Evolutionary conservation across 441 rosid genomes (phyloP), one percentile per base, ranked within the genome.

Genomic region (Mallotus japonicus): DNA sequence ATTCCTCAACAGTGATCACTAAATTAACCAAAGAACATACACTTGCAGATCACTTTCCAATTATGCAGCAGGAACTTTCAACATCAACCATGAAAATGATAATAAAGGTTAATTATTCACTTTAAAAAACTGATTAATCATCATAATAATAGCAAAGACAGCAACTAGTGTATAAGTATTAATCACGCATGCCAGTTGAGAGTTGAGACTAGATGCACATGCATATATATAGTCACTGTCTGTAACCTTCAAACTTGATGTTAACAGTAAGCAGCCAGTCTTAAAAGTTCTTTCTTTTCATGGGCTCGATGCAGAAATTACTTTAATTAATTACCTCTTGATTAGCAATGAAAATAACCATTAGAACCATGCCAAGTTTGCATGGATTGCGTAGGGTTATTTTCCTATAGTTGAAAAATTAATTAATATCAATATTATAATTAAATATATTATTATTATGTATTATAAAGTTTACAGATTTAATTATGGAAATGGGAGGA

Each of bases 301-400:
- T 34, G 63, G 81, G 73, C 79, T 76, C 73, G 71, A 81, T 70
- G 79, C 71, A 72, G 5, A 28, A 28, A 28, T 57, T 9, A 57
- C 0, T 57, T 19, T 14, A 50, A 1, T 49, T 22, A 49, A 8
- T 51, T 60, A 14, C 59, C 69, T 66, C 71, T 54, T n/a, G 44
- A 42, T 69, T 72, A 60, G 69, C 28, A 24, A 62, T 10, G 37
- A 57, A 51, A 71, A 50, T 69, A 68, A 55, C 86, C 88, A 83
- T 73, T 89, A 58, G 71, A 22, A 58, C 24, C 60, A 71, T 44
- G 67, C 76, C 87, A 85, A 66, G 75, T 84, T 77, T 81, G 82
- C 88, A 80, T 79, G 88, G 79, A 72, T 83, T 73, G 74, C 77
- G 76, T 86, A 70, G 77, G 77, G 78, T 59, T 61, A 20, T 10